Evolutionary conservation across 257 asterid species (phyloP).

Genomic region (Primulina tabacum): DNA sequence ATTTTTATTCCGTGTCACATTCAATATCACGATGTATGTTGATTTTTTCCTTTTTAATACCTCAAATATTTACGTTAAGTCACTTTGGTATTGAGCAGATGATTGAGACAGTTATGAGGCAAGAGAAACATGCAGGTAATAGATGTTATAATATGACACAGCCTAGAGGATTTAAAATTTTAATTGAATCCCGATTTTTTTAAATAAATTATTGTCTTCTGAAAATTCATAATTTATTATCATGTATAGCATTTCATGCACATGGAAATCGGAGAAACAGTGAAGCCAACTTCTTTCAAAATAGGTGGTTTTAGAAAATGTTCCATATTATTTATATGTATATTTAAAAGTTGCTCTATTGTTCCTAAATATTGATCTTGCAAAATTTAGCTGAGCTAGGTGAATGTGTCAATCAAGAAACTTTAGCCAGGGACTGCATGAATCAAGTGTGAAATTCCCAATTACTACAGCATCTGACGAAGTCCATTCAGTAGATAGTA

Average conservation of each 20-base stretch:
- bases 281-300: constrained; percentile 1
- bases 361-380: constrained; percentile 6
- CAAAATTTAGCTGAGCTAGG: constrained; percentile 31
- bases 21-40: not conserved
- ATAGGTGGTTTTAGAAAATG: not conserved
- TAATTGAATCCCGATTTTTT: not conserved
- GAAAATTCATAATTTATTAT: not conserved
- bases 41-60: not conserved
- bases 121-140: constrained; percentile 37
- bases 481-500: constrained; percentile 23
- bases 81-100: constrained; percentile 25
- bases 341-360: constrained; percentile 2
- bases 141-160: constrained; percentile 11
- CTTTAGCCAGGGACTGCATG: constrained; percentile 19
- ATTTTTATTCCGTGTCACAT: not conserved
- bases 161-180: constrained; percentile 2
- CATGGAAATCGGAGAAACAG: not conserved
- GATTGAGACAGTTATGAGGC: constrained; percentile 22
- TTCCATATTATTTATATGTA: constrained; percentile 8
- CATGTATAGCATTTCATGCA: not conserved
- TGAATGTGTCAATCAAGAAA: constrained; percentile 20
- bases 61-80: constrained; percentile 24
- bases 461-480: constrained; percentile 25
- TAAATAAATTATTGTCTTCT: not conserved
- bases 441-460: constrained; percentile 14